Evolutionary conservation across 2,329 filamentous ascomycete genomes (phyloP), one percentile per base, ranked within the genome.

Genomic region (Talaromyces sp.): DNA sequence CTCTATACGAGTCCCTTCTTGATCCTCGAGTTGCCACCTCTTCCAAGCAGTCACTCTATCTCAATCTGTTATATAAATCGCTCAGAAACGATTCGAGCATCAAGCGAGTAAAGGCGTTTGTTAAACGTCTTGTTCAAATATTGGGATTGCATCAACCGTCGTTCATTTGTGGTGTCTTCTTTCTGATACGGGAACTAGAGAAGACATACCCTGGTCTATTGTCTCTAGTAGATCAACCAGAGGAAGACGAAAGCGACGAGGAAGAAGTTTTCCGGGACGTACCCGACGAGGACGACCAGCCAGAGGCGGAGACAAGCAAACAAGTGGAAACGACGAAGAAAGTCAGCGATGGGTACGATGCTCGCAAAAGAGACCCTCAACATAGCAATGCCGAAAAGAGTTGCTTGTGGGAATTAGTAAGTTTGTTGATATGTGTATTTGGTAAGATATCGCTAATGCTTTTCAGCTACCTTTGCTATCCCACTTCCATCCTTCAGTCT

Each of bases 401-500:
- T 72, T 97, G 93, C 78, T 81, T 98, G 9, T 99, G 95, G 95
- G 95, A 99, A 76, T 76, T 97, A 67, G 83, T 95, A 78, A 78
- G 85, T 79, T 64, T 39, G 10, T 39, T 52, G 16, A 33, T 62
- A 10, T 52, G 35, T 16, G 43, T 52, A 14, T 16, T n/a, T 41
- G 24, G 8, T 41, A 43, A 45, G 11, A 43, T 41, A 31, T 7
- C 24, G 24, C 66, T 63, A 39, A 58, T 70, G 65, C 67, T 81
- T 79, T 48, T 13, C 65, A 77, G 76, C 75, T 85, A 6, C 92
- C 93, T 1, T 89, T 92, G 68, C 79, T 92, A 62, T 83, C 82
- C 19, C 95, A 99, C 76, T 99, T 91, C 76, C 96, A 99, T 74
- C 95, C 95, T 1, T 96, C 95, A 0, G 94, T 99, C 2, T 88